phyloP scores from a whole-genome alignment of 1,284 basidiomycete species.

The Apiotrichum porosum region DNA sequence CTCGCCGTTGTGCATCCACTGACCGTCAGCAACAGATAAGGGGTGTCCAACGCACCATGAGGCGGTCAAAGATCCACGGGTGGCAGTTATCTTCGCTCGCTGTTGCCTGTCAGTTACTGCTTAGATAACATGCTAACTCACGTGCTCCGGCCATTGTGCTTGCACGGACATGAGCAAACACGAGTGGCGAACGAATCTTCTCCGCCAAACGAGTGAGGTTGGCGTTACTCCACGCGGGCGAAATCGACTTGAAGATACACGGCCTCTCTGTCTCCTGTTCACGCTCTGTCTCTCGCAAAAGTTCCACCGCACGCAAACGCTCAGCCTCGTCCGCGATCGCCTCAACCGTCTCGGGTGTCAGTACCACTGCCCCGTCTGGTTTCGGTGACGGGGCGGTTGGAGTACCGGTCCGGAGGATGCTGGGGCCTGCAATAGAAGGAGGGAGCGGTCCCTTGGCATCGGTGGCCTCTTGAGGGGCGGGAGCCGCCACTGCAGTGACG shows the following conservation, averaged over 20 bases:
- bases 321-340: conserved; percentile 15
- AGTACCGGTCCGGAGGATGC: conserved; percentile 12
- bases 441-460: too few relatives aligned
- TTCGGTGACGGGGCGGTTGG: conserved; percentile 1
- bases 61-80: conserved; percentile 77
- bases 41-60: conserved; percentile 61
- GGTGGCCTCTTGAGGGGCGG: too few relatives aligned
- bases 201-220: conserved; percentile 85
- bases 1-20: conserved; percentile 94
- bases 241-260: conserved; percentile 94
- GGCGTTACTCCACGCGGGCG: conserved; percentile 93
- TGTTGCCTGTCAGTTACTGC: conserved; percentile 27
- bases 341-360: neutral
- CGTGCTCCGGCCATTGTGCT: conserved; percentile 58
- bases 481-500: neutral
- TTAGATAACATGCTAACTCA: too few relatives aligned
- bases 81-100: conserved; percentile 92
- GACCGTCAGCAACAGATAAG: conserved; percentile 8
- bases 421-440: neutral
- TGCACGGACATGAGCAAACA: conserved; percentile 90
- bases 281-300: conserved; percentile 30
- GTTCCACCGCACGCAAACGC: conserved; percentile 23
- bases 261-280: conserved; percentile 79
- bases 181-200: conserved; percentile 88
- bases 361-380: conserved; percentile 4